These are phyloP conservation scores for Trichoderma parareesei DNA, from an alignment of 495 filamentous ascomycete species.

Conservation along the genomic window DNA sequence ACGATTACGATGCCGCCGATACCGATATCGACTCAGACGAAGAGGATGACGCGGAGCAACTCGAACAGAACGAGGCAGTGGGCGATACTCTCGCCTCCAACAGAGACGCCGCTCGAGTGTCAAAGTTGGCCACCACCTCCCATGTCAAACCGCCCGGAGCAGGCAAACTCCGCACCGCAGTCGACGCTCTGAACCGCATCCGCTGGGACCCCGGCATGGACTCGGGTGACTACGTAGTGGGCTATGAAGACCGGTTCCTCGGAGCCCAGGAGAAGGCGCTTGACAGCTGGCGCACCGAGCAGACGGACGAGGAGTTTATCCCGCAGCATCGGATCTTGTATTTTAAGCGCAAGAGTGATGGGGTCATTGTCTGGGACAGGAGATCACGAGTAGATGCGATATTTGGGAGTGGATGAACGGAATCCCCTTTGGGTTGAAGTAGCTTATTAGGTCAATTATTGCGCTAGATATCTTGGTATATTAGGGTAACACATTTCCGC, in stretches of 20 bases:
- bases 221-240: slow-evolving; percentile 57
- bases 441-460: not conserved
- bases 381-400: slow-evolving; percentile 32
- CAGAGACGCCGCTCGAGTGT: not conserved
- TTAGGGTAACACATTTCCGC: not conserved
- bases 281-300: slow-evolving; percentile 62
- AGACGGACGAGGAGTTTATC: slow-evolving; percentile 79
- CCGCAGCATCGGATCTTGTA: slow-evolving; percentile 72
- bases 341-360: slow-evolving; percentile 53
- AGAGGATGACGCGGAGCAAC: slow-evolving; percentile 26
- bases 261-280: slow-evolving; percentile 56
- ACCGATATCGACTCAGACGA: slow-evolving; percentile 23
- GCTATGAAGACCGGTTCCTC: slow-evolving; percentile 66
- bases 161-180: slow-evolving; percentile 32
- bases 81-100: slow-evolving; percentile 15
- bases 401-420: slow-evolving; percentile 21
- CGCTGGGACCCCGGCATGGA: slow-evolving; percentile 61
- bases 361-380: slow-evolving; percentile 54
- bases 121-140: not conserved
- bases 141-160: not conserved
- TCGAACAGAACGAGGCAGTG: slow-evolving; percentile 17
- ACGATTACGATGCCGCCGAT: slow-evolving; percentile 35
- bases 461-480: not conserved
- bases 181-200: slow-evolving; percentile 65
- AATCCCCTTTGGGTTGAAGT: not conserved